phyloP scores from a whole-genome alignment of 1,284 basidiomycete species.

The Pterulicium gracile region DNA sequence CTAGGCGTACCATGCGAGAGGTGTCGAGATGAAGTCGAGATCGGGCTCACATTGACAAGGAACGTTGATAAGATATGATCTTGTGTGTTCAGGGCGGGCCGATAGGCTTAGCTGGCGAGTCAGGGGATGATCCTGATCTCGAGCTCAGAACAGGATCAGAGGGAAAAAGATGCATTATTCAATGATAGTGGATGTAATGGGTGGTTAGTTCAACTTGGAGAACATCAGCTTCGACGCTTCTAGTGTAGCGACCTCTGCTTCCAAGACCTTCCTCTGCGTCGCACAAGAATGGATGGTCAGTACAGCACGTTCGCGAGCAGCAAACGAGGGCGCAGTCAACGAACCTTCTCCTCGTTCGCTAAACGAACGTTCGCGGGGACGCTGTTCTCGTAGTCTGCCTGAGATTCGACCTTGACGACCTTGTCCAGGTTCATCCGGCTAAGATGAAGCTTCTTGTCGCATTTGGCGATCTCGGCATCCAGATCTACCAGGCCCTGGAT shows the following conservation, averaged over 20 bases:
- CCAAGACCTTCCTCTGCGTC: conserved; percentile 44
- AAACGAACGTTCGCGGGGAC: conserved; percentile 70
- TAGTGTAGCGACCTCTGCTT: conserved; percentile 53
- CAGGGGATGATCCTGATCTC: too few species aligned
- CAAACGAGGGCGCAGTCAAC: conserved; percentile 10
- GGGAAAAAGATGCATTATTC: too few species aligned
- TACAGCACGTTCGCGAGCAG: conserved; percentile 3
- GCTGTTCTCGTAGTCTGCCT: conserved; percentile 68
- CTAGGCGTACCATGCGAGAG: too few species aligned
- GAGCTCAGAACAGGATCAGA: too few species aligned
- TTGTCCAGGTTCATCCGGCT: conserved; percentile 65
- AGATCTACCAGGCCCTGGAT: conserved; percentile 78
- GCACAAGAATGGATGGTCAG: conserved; percentile 7
- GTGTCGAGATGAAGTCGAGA: too few species aligned
- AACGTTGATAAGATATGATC: too few species aligned
- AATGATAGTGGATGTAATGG: too few species aligned
- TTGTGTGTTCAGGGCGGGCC: too few species aligned
- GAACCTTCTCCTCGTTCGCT: conserved; percentile 73
- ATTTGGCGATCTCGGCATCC: conserved; percentile 75
- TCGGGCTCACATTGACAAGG: too few species aligned
- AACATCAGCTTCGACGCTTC: conserved; percentile 54
- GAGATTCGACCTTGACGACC: conserved; percentile 61
- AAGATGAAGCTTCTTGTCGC: conserved; percentile 77
- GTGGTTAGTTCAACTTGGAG: conserved; percentile 29
- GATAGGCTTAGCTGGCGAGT: too few species aligned